A percentile compares a stretch with the other conserved stretches of the same genome.
Evolutionary conservation across 805 yeast genomes (phyloP).

Genomic region (Candida verbasci): DNA sequence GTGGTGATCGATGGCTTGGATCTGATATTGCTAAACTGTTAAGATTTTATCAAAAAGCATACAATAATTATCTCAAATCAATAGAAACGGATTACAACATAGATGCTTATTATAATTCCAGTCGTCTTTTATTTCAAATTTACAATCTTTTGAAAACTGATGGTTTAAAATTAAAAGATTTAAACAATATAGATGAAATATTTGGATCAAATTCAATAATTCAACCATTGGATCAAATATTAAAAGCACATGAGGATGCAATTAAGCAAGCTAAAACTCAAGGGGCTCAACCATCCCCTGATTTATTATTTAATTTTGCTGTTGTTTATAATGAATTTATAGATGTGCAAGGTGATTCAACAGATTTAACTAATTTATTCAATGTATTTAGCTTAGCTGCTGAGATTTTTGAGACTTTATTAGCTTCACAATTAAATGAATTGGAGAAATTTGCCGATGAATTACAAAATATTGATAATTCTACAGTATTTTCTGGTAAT

Average conservation of each 20-base stretch:
- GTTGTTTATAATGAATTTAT: constrained; percentile 45
- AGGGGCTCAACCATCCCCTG: constrained; percentile 27
- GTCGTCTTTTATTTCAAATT: constrained; percentile 56
- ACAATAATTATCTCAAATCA: constrained; percentile 37
- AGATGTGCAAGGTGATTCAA: constrained; percentile 28
- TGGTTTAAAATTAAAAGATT: constrained; percentile 30
- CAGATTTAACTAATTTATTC: constrained; percentile 12
- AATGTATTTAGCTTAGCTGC: constrained; percentile 14
- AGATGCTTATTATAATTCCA: constrained; percentile 57
- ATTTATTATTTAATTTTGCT: constrained; percentile 44
- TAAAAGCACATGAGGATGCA: constrained; percentile 37
- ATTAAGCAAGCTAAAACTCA: constrained; percentile 14
- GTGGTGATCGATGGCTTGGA: constrained; percentile 71
- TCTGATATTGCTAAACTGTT: constrained; percentile 63
- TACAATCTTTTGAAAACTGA: constrained; percentile 50
- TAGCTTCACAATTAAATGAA: constrained; percentile 21
- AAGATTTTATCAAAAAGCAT: constrained; percentile 61
- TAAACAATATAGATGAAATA: constrained; percentile 31
- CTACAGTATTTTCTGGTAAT: background rate
- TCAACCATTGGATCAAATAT: constrained; percentile 31
- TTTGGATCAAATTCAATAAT: constrained; percentile 32
- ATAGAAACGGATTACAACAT: constrained; percentile 14
- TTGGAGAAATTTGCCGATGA: constrained; percentile 25
- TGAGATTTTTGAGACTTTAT: constrained; percentile 19
- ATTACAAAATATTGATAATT: constrained; percentile 11